Evolutionary conservation across 805 yeast genomes (phyloP), one percentile per base, ranked within the genome.

Genomic region (Nakazawaea siamensis): DNA sequence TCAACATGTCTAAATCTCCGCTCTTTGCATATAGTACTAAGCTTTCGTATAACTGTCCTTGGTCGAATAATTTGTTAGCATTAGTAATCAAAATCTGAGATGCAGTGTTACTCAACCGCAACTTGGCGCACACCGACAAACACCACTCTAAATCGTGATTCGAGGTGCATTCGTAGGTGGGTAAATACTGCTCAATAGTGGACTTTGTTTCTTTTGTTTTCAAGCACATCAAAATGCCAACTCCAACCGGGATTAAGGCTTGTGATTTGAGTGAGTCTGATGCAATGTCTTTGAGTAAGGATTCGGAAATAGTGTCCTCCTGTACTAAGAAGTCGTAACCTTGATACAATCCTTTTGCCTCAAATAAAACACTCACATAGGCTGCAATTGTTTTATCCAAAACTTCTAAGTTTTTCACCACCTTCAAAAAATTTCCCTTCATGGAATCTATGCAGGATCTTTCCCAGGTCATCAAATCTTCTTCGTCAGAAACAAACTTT

Each of bases 131-230:
- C 4, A 82, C 62, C 2, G 84, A 71, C 34, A 82, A 58, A 29
- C 79, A 70, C 90, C 90, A 82, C 52, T 82, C 92, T 41, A 80
- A 64, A 50, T 82, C 94, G 50, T 81, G 88, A 48, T 77, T 80
- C 7, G 78, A 76, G 35, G 67, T 58, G 47, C 76, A 76, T 29
- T 76, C 64, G 49, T 63, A 81, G 16, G 65, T 66, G 4, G 85
- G 84, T 24, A 82, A 55, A 31, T 72, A 64, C 40, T 73, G 76
- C 4, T 73, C 66, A 24, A 82, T 64, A 1, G 72, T 65, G 11
- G 56, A 55, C 34, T 63, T 51, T 2, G 72, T 53, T 15, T 58
- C 58, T 10, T 60, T 50, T n/a, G 68, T 65, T 14, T 67, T 66
- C 9, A 73, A 57, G 2, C 69, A 43, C 31, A 64, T 64, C 37